Evolutionary conservation across 2,329 filamentous ascomycete genomes (phyloP).

Genomic region (Alternaria viburni): DNA sequence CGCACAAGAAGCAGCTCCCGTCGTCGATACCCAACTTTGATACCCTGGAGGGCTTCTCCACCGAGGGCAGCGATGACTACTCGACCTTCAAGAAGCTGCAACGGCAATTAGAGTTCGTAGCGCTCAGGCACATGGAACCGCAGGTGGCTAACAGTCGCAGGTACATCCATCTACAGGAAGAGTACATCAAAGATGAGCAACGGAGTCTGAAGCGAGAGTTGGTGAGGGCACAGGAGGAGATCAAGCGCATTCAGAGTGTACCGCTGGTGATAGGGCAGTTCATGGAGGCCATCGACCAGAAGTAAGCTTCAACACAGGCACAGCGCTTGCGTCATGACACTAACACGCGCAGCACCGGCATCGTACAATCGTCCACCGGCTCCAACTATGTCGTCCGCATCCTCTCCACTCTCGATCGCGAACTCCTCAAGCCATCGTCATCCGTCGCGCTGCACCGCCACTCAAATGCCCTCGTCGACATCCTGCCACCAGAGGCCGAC

Average conservation of each 20-base stretch:
- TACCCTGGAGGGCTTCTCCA: conserved; percentile 80
- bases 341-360: conserved; percentile 75
- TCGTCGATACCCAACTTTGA: conserved; percentile 89
- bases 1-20: conserved; percentile 80
- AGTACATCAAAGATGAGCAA: conserved; percentile 99
- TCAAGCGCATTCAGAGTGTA: conserved; percentile 98
- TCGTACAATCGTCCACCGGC: conserved; percentile 96
- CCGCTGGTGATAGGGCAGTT: conserved; percentile 98
- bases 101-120: conserved; percentile 84
- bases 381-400: conserved; percentile 99
- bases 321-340: conserved; percentile 8
- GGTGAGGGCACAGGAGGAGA: conserved; percentile 96
- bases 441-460: conserved; percentile 97
- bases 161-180: conserved; percentile 96
- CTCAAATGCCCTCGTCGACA: conserved; percentile 98
- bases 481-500: conserved; percentile 97
- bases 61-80: conserved; percentile 90
- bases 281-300: conserved; percentile 99
- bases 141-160: conserved; percentile 53
- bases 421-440: conserved; percentile 96
- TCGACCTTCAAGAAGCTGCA: conserved; percentile 95
- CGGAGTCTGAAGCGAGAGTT: conserved; percentile 96
- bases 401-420: conserved; percentile 95
- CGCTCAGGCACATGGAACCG: neutral
- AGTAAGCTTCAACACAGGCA: conserved; percentile 62